phyloP scores from a whole-genome alignment of 805 yeast species.

The Helenozyma rhizophorensis region DNA sequence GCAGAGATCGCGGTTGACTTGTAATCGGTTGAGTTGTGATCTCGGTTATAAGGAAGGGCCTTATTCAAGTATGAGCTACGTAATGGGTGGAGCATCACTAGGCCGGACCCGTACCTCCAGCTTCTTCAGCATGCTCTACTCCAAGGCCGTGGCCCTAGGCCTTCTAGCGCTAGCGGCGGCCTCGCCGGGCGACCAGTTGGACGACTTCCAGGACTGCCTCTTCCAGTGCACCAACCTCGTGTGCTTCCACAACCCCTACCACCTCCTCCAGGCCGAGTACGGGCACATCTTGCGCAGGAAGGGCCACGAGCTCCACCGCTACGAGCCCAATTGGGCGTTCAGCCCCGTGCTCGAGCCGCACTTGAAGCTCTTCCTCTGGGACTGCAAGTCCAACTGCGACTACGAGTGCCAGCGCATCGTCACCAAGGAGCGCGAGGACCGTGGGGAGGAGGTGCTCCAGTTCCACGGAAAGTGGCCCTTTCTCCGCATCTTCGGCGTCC shows the following conservation, averaged over 20 bases:
- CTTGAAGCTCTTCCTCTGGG: conserved; percentile 41
- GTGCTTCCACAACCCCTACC: conserved; percentile 26
- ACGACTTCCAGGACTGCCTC: conserved; percentile 52
- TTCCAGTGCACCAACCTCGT: conserved; percentile 44
- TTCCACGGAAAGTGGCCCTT: conserved; percentile 99
- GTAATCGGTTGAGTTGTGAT: too few relatives aligned
- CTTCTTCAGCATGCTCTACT: too few relatives aligned
- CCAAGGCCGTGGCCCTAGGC: too few relatives aligned
- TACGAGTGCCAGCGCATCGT: conserved; percentile 84
- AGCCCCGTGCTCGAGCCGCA: conserved; percentile 37
- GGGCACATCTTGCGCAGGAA: conserved; percentile 13
- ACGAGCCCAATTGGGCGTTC: conserved; percentile 33
- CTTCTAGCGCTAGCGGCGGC: conserved; percentile 1
- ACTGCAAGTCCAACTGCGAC: conserved; percentile 66
- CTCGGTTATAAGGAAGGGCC: too few relatives aligned
- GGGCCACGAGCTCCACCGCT: conserved; percentile 20
- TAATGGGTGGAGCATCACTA: too few relatives aligned
- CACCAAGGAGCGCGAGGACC: conserved; percentile 48
- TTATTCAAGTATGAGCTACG: too few relatives aligned
- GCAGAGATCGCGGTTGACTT: too few relatives aligned
- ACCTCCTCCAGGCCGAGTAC: conserved; percentile 22
- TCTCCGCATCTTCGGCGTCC: conserved; percentile 67
- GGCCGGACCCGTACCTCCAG: too few relatives aligned
- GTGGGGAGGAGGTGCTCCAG: conserved; percentile 61
- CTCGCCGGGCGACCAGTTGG: conserved; percentile 61